These are phyloP conservation scores for Penicillium aurantiogriseum DNA, from an alignment of 2,329 filamentous ascomycete genomes.

Conservation along the genomic window DNA sequence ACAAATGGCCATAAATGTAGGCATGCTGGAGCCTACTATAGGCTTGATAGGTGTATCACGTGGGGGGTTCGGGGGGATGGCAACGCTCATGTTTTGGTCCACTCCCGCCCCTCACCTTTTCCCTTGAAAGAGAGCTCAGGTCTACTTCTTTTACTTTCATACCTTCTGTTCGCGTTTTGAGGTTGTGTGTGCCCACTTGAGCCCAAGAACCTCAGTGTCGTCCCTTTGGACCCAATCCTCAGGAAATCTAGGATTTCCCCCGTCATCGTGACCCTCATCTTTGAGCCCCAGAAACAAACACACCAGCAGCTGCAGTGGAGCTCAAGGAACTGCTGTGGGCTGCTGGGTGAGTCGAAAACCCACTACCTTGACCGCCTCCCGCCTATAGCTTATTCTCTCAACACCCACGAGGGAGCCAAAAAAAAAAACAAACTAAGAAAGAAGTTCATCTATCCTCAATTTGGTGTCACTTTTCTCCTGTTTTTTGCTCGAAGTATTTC, in stretches of 20 bases:
- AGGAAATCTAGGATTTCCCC: not conserved
- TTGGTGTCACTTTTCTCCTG: conserved; percentile 3
- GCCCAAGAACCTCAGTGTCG: not conserved
- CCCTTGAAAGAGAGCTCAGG: conserved; percentile 13
- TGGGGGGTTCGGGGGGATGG: conserved; percentile 17
- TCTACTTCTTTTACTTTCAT: not conserved
- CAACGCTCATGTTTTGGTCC: conserved; percentile 23
- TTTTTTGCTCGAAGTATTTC: conserved; percentile 5
- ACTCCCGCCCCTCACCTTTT: conserved; percentile 21
- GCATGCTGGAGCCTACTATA: not conserved
- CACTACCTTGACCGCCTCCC: conserved; percentile 26
- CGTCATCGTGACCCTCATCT: conserved; percentile 10
- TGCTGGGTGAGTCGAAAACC: conserved; percentile 23
- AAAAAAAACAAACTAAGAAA: conserved; percentile 19
- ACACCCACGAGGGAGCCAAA: conserved; percentile 4
- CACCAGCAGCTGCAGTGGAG: conserved; percentile 26
- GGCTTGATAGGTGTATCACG: conserved; percentile 20
- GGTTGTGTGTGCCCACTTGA: not conserved
- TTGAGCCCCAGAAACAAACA: conserved; percentile 16
- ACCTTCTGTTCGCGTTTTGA: not conserved
- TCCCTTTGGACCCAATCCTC: not conserved
- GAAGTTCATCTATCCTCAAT: conserved; percentile 7
- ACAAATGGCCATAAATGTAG: conserved; percentile 4
- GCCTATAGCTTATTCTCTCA: conserved; percentile 16
- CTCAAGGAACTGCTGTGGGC: conserved; percentile 20